Conservation (phyloP, 2,329 filamentous ascomycete genomes). For the Hyphodiscus sp. region DNA sequence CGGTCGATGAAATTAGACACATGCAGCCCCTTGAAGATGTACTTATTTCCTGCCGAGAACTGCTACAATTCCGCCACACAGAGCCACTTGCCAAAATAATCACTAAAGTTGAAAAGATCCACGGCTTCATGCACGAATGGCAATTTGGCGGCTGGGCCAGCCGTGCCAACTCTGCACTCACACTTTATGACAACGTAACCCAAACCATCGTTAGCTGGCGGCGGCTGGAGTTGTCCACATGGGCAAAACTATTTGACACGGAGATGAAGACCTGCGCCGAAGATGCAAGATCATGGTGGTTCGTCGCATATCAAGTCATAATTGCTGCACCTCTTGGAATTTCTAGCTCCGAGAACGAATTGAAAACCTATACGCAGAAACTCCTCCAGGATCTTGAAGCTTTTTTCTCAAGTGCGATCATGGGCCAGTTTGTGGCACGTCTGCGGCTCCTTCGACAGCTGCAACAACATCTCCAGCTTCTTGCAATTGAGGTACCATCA, state of each 20-base stretch:
- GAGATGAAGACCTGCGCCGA: conserved; percentile 70
- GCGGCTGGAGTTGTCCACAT: conserved; percentile 83
- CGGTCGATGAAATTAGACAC: conserved; percentile 58
- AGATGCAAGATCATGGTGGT: conserved; percentile 90
- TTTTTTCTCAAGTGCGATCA: conserved; percentile 72
- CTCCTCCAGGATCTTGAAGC: conserved; percentile 70
- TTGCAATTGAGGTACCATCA: conserved; percentile 51
- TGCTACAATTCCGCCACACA: conserved; percentile 68
- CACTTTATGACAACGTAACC: conserved; percentile 72
- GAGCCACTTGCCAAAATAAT: conserved; percentile 85
- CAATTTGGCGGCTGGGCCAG: conserved; percentile 81
- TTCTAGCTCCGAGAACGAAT: conserved; percentile 48
- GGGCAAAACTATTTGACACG: conserved; percentile 81
- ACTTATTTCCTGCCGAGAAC: conserved; percentile 63
- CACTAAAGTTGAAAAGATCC: conserved; percentile 79
- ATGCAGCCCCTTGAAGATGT: conserved; percentile 78
- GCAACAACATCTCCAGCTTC: conserved; percentile 56
- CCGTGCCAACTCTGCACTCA: conserved; percentile 62
- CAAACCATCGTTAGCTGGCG: conserved; percentile 82
- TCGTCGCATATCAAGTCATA: conserved; percentile 86
- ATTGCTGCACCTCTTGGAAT: conserved; percentile 69
- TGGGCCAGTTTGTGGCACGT: conserved; percentile 74
- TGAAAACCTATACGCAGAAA: conserved; percentile 58
- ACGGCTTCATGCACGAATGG: conserved; percentile 86
- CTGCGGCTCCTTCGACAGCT: conserved; percentile 63